A percentile compares a stretch with the other conserved stretches of the same genome.
phyloP scores from a whole-genome alignment of 805 yeast genomes.

The Lipomyces yamanashiensis region DNA sequence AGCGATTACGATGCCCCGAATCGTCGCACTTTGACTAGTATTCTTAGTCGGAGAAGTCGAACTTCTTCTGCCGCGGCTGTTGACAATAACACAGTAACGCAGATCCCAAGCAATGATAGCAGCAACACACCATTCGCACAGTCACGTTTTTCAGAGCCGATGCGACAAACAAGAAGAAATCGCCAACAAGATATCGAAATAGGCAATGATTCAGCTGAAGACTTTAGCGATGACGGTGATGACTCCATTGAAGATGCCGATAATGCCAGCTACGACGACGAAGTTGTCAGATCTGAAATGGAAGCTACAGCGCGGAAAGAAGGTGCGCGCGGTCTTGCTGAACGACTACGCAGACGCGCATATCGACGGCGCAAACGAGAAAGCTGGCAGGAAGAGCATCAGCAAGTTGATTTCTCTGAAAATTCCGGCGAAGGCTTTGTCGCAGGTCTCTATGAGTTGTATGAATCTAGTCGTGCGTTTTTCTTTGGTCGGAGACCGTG shows the following conservation, averaged over 20 bases:
- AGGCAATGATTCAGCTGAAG: not conserved
- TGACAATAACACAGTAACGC: not conserved
- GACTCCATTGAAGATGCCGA: not conserved
- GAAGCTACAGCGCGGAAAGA: conserved; percentile 7
- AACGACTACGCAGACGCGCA: conserved; percentile 9
- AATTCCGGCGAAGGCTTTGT: conserved; percentile 3
- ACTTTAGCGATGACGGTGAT: conserved; percentile 8
- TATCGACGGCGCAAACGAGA: not conserved
- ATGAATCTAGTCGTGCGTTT: conserved; percentile 18
- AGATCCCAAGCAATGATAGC: not conserved
- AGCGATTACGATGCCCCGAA: conserved; percentile 10
- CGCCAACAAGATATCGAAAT: not conserved
- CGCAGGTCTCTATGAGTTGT: conserved; percentile 8
- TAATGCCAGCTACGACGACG: conserved; percentile 13
- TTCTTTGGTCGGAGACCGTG: conserved; percentile 24
- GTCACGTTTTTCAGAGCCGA: not conserved
- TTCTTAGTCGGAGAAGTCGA: conserved; percentile 9
- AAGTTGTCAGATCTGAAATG: not conserved
- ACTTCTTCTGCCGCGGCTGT: conserved; percentile 9
- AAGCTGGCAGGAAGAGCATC: not conserved
- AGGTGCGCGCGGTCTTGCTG: conserved; percentile 9
- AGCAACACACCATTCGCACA: conserved; percentile 1
- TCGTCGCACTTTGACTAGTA: not conserved
- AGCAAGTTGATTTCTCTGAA: not conserved
- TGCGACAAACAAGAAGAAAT: not conserved